Percentiles rank a stretch among this genome's conserved stretches.
Evolutionary conservation across 192 early-diverging fungal species (phyloP).

Genomic region (Tieghemiomyces parasiticus): DNA sequence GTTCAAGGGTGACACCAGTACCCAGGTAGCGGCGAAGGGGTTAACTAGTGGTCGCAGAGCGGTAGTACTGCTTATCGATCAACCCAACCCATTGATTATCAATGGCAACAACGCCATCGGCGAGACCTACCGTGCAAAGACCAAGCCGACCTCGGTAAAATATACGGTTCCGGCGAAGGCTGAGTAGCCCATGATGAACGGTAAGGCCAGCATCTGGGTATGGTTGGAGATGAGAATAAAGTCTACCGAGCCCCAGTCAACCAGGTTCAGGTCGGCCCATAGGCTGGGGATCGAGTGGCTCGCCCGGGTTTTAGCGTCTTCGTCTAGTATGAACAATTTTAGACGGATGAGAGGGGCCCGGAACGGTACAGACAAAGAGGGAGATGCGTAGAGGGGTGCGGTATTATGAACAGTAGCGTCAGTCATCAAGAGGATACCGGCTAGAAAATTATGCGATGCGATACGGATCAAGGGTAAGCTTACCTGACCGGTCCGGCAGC

Average conservation of each 20-base stretch:
- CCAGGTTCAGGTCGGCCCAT: conserved; percentile 22
- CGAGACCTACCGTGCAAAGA: conserved; percentile 51
- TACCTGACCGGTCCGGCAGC: background rate
- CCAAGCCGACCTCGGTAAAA: conserved; percentile 68
- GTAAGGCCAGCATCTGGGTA: conserved; percentile 58
- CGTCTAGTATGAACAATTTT: background rate
- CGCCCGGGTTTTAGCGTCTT: background rate
- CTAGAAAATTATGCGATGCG: background rate
- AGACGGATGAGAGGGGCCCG: background rate
- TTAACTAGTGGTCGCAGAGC: too few relatives aligned
- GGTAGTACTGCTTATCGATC: too few relatives aligned
- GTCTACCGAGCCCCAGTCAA: conserved; percentile 55
- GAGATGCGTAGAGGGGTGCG: background rate
- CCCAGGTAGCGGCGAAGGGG: too few relatives aligned
- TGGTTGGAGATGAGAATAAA: conserved; percentile 60
- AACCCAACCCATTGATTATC: too few relatives aligned
- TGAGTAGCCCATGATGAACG: conserved; percentile 70
- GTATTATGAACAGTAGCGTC: background rate
- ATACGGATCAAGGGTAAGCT: background rate
- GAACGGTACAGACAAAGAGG: background rate
- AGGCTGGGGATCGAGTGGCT: background rate
- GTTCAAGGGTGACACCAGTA: too few relatives aligned
- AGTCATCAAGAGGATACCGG: background rate
- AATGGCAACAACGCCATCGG: too few relatives aligned
- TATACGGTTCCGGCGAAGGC: conserved; percentile 60